Base-by-base conservation (phyloP, 225 moss, liverwort and hornwort genomes). In the Bryoerythrophyllum caledonicum region DNA sequence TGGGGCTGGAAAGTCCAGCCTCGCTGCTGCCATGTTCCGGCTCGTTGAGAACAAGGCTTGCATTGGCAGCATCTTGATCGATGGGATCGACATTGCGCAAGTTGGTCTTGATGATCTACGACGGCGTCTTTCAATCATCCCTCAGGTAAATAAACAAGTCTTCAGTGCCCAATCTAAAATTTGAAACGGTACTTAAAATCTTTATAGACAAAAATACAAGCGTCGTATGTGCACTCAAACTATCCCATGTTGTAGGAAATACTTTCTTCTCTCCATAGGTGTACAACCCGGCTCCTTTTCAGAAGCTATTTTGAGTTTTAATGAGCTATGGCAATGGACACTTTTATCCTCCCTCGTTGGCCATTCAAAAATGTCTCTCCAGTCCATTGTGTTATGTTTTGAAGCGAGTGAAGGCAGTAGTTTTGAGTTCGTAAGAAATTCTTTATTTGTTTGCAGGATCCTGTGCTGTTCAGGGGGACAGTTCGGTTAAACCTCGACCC, bases 1-100 rank as follows among this genome's bases (percentile, higher is more conserved):
- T 35, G 97, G 97, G 67, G 95, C 95, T 63, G 97, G 97, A 52
- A 99, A 99, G 78, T 94, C 95, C 6, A 94, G 92, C 57, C 85
- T 95, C 32, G 97, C 91, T 76, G 95, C 97, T 28, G 97, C 97
- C 53, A 86, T 99, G 54, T 99, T 99, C 77, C 86, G 97, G 60
- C 82, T 99, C 40, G 97, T 99, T 15, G 97, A 99, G 80, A 99
- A 99, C 62, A 72, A 60, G 15, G 89, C 89, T 35, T 99, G 97
- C 72, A 88, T 81, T 61, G 97, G 97, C 71, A 84, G 81, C 46
- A 95, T 99, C 67, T 49, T 90, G 2, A 80, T 99, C 65, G 97
- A 99, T 65, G 91, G 81, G 26, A 75, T 92, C 23, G 88, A 99
- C 55, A 78, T 93, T 38, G 52, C 80, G 49, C 60, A 7, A 15